Evolutionary conservation across 352 stramenopile species (phyloP).

Genomic region (Aphanomyces invadans): DNA sequence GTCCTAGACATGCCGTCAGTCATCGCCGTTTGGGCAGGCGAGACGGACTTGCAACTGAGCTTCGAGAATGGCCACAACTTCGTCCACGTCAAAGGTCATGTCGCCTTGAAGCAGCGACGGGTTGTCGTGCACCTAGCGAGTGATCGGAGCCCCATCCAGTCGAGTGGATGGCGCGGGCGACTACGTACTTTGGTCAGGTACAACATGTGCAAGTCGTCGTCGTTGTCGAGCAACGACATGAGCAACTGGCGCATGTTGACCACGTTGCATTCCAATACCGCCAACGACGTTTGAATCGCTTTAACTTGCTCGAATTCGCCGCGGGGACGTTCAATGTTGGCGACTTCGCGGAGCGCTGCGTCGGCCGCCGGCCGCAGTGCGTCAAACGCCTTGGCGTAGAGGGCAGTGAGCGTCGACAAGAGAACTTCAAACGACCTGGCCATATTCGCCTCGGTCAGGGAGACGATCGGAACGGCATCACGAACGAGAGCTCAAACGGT

Average conservation of each 20-base stretch:
- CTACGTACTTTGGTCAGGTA: constrained; percentile 34
- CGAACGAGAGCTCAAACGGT: constrained; percentile 34
- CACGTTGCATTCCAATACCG: constrained; percentile 30
- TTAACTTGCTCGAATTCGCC: constrained; percentile 34
- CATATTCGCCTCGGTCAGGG: not conserved
- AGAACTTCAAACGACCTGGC: constrained; percentile 22
- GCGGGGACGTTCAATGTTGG: constrained; percentile 28
- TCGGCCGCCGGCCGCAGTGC: constrained; percentile 24
- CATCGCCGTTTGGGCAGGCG: too few species aligned
- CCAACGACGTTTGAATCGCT: constrained; percentile 34
- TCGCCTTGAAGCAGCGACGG: not conserved
- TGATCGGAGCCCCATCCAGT: too few species aligned
- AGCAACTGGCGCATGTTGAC: constrained; percentile 29
- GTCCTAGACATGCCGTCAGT: constrained; percentile 31
- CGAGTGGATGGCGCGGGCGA: too few species aligned
- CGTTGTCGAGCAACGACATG: constrained; percentile 29
- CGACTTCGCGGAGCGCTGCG: constrained; percentile 27
- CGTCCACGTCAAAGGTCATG: constrained; percentile 31
- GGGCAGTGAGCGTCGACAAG: constrained; percentile 7
- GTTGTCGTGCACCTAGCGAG: not conserved
- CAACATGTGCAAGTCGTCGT: constrained; percentile 29
- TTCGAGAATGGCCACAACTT: constrained; percentile 33
- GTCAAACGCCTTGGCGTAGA: constrained; percentile 20
- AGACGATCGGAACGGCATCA: not conserved
- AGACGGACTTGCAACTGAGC: not conserved